These are phyloP conservation scores for Lachnellula occidentalis DNA, from an alignment of 2,329 filamentous ascomycete genomes.

Conservation along the genomic window DNA sequence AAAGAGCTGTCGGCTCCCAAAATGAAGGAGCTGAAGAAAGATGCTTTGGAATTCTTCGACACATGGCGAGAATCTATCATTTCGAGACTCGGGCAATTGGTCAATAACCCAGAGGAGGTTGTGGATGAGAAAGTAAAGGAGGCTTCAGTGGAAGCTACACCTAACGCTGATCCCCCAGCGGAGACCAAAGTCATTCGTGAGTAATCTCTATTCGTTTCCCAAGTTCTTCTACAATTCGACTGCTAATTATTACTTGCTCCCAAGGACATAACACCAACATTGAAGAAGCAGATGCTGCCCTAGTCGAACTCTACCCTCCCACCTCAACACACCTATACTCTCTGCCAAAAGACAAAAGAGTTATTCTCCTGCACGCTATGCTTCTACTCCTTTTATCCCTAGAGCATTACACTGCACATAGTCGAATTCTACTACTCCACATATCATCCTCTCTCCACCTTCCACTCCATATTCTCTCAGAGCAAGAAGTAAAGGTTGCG, in stretches of 20 bases:
- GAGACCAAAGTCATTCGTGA: constrained; percentile 27
- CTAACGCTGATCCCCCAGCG: constrained; percentile 9
- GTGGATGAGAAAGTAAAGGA: constrained; percentile 27
- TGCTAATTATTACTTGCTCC: not conserved
- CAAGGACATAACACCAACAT: constrained; percentile 35
- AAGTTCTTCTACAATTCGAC: not conserved
- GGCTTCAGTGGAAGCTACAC: constrained; percentile 27
- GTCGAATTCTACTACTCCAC: constrained; percentile 64
- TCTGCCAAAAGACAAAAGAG: constrained; percentile 55
- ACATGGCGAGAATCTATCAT: constrained; percentile 73
- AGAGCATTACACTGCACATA: constrained; percentile 71
- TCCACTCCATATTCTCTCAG: constrained; percentile 55
- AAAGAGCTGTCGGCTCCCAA: constrained; percentile 45
- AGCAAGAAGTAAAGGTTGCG: constrained; percentile 71
- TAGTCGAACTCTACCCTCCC: constrained; percentile 51
- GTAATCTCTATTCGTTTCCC: constrained; percentile 2
- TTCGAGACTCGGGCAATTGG: constrained; percentile 63
- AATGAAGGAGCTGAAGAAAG: constrained; percentile 62
- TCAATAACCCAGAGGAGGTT: constrained; percentile 48
- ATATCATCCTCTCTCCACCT: constrained; percentile 68
- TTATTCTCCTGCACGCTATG: constrained; percentile 65
- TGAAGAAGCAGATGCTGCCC: constrained; percentile 43
- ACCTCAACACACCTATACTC: constrained; percentile 55
- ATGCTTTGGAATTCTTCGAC: constrained; percentile 65
- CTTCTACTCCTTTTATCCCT: constrained; percentile 70